Evolutionary conservation across 331 rosid genomes (phyloP), one percentile per base, ranked within the genome.

Genomic region (Malus hybrid): DNA sequence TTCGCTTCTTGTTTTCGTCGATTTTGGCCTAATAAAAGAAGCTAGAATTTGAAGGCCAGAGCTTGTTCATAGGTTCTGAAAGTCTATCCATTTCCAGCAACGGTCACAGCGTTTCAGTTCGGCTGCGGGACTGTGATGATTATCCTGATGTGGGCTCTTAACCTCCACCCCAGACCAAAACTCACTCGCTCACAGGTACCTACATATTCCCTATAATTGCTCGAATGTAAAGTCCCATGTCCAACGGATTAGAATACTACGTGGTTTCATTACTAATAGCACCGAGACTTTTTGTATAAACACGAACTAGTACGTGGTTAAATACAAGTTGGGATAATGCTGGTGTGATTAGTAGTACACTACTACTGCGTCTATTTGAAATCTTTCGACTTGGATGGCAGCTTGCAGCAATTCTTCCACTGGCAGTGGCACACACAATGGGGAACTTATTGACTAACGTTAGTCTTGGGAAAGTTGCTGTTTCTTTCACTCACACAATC

Each of bases 61-160:
- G 82, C 70, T 80, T 77, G 78, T 86, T 71, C 67, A 75, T 84
- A 92, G 98, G 93, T 91, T 88, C 87, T 93, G 89, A 91, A 93
- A 93, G 93, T 87, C 82, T 93, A 87, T 84, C 93, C 97, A 75
- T 93, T 93, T 87, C 98, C 98, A 82, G 93, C 98, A 73, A 93
- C 96, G 67, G 90, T 93, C 7, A 89, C 98, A 24, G 89, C 91
- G 52, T 88, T 91, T 79, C 94, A 93, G 58, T 79, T 86, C 28
- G 91, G 89, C 57, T 85, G 88, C 66, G 87, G 85, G 24, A 46
- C 96, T 3, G 6, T 89, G 64, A 82, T 89, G 83, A 83, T 88
- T 44, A 82, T 44, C 77, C 77, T 91, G 76, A 74, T 93, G 74
- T 93, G 97, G 98, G 36, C 79, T 30, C 76, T 91, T 20, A 88